Percentiles rank a stretch among this genome's conserved stretches.
Conservation (phyloP, 805 yeast genomes). For the Starmerella riodocensis region DNA sequence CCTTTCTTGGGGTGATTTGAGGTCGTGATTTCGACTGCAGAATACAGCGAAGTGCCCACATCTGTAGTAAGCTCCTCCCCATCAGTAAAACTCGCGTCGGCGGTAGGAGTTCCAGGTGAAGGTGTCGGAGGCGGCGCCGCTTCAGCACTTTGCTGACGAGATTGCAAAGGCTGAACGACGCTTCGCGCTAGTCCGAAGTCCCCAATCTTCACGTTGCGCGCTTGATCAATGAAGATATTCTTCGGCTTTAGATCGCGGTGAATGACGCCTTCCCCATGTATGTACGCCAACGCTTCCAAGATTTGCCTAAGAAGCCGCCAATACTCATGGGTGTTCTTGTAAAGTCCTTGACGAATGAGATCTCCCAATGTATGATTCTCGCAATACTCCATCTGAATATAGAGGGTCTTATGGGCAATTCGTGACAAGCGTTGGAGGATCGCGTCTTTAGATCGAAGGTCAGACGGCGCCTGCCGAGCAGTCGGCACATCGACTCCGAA, state of each 20-base stretch:
- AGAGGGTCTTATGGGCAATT: constrained; percentile 45
- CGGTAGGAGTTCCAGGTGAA: neutral
- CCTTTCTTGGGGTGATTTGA: constrained; percentile 34
- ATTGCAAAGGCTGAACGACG: constrained; percentile 20
- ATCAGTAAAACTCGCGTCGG: constrained; percentile 13
- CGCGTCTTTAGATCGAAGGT: neutral
- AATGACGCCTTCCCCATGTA: constrained; percentile 85
- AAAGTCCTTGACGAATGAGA: constrained; percentile 65
- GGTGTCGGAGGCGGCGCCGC: neutral
- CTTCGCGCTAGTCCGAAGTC: constrained; percentile 93
- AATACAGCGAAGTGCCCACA: constrained; percentile 87
- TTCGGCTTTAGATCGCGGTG: constrained; percentile 93
- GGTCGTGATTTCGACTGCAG: constrained; percentile 69
- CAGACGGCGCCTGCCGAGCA: neutral
- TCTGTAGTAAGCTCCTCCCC: constrained; percentile 77
- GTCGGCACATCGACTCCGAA: neutral
- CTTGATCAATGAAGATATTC: constrained; percentile 86
- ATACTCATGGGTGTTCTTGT: constrained; percentile 58
- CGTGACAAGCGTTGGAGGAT: constrained; percentile 3
- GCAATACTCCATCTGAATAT: constrained; percentile 97
- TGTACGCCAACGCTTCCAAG: constrained; percentile 77
- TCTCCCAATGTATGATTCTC: constrained; percentile 84
- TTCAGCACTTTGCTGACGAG: constrained; percentile 4
- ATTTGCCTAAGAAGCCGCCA: constrained; percentile 85
- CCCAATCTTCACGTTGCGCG: constrained; percentile 82